Base-by-base conservation (phyloP, 352 stramenopile species). In the Phytopythium chamaehyphon region DNA sequence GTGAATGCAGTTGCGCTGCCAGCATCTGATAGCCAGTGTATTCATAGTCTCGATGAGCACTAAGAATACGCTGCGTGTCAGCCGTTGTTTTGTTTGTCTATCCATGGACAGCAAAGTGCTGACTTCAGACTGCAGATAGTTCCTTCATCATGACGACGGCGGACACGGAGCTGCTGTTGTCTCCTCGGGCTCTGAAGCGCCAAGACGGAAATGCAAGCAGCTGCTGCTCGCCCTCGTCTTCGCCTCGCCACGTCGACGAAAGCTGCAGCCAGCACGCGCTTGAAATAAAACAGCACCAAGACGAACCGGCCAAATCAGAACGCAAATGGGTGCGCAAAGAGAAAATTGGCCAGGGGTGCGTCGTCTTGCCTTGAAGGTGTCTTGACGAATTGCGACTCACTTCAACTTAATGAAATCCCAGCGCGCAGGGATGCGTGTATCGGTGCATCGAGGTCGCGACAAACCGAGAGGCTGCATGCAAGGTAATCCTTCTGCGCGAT, bases 271-370 rank as follows among this genome's bases (percentile, higher is more conserved):
- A 52, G 12, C 61, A 38, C 16, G 35, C 24, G 11, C 24, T 26
- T 18, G 22, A 3, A 18, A n/a, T 10, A 1, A 24, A 50, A 11
- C n/a, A 31, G 8, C 9, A 11, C 10, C 15, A 26, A 19, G 24
- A 12, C 11, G 11, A 12, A 9, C 9, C 19, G 1, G 10, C 10
- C n/a, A 40, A 40, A 21, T 33, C 28, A 10, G 45, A 58, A 33
- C 61, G 53, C 36, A 71, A 65, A 18, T 88, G 69, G 65, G 49
- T 77, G 8, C 77, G 80, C 45, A 92, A 88, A 60, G 81, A 92
- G 51, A 88, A 90, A 54, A 86, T 90, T 52, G 81, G 81, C 1
- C 81, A 92, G 50, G 81, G 78, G 76, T 90, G 69, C 8, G 65
- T 62, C 12, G 12, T 10, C 19, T 26, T 35, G 33, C 19, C 2